Evolutionary conservation across 805 yeast genomes (phyloP).

Genomic region (Candida odintsovae): DNA sequence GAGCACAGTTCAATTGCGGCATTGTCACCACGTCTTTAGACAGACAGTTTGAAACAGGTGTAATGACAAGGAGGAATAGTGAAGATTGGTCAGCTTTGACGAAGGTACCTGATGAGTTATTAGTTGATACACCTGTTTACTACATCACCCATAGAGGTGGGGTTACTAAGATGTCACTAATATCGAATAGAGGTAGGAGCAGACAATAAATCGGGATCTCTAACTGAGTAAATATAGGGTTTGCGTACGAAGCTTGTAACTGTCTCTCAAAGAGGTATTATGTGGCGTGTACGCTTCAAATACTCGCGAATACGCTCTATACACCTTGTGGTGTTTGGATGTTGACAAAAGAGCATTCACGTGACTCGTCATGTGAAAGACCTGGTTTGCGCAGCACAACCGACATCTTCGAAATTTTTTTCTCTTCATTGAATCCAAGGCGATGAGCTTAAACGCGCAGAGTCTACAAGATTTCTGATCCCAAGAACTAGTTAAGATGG

Average conservation of each 20-base stretch:
- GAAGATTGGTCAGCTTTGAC: neutral
- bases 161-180: too few relatives aligned
- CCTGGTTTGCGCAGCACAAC: constrained; percentile 4
- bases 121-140: neutral
- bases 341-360: too few relatives aligned
- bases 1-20: neutral
- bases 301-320: too few relatives aligned
- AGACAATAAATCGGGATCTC: too few relatives aligned
- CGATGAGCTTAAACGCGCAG: constrained; percentile 6
- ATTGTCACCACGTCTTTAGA: neutral
- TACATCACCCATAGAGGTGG: neutral
- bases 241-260: too few relatives aligned
- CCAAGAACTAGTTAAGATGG: neutral
- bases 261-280: too few relatives aligned
- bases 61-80: neutral
- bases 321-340: too few relatives aligned
- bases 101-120: neutral
- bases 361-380: neutral
- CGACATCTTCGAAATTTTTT: neutral
- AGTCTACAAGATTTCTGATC: neutral
- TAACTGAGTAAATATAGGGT: too few relatives aligned
- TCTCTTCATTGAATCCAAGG: neutral
- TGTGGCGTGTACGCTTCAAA: too few relatives aligned
- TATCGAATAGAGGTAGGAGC: too few relatives aligned
- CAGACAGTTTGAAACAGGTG: neutral